A percentile compares a stretch with the other conserved stretches of the same genome.
These are phyloP conservation scores for Colletotrichum sp. DNA, from an alignment of 2,329 filamentous ascomycete genomes.

Conservation along the genomic window DNA sequence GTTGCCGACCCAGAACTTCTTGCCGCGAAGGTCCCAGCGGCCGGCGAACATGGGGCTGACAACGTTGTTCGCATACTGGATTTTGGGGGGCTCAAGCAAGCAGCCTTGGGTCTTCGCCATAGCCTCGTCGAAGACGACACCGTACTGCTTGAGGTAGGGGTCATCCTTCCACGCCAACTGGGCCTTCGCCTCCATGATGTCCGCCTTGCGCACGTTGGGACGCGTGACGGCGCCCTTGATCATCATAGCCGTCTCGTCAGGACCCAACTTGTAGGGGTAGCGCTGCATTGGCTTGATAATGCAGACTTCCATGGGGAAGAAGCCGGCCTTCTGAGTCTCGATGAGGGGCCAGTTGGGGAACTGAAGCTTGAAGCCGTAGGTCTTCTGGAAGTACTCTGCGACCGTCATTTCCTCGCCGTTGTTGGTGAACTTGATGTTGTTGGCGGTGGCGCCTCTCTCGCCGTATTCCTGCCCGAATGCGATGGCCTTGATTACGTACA, in stretches of 20 bases:
- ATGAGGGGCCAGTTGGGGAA: conserved; percentile 60
- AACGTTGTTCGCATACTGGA: conserved; percentile 67
- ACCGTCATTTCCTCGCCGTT: conserved; percentile 47
- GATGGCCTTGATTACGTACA: conserved; percentile 59
- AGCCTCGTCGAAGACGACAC: conserved; percentile 68
- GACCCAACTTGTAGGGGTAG: conserved; percentile 67
- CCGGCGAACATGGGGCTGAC: conserved; percentile 70
- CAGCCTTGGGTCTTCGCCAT: conserved; percentile 75
- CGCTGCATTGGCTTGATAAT: conserved; percentile 59
- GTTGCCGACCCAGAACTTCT: conserved; percentile 75
- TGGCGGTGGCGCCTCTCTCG: conserved; percentile 51
- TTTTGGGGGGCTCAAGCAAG: conserved; percentile 71
- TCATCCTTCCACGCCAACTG: conserved; percentile 74
- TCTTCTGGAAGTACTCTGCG: conserved; percentile 59
- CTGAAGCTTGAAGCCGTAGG: conserved; percentile 57
- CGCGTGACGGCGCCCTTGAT: conserved; percentile 90
- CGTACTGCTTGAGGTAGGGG: conserved; percentile 73
- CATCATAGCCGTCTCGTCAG: conserved; percentile 78
- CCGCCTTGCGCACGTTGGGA: conserved; percentile 68
- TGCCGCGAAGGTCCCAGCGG: conserved; percentile 86
- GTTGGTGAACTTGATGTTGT: conserved; percentile 57
- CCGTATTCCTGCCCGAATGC: conserved; percentile 50
- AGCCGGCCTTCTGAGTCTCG: conserved; percentile 56
- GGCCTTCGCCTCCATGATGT: conserved; percentile 72
- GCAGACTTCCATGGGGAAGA: conserved; percentile 68